A percentile compares a stretch with the other conserved stretches of the same genome.
Conservation (phyloP, 441 rosid species). For the Erodium trifolium region DNA sequence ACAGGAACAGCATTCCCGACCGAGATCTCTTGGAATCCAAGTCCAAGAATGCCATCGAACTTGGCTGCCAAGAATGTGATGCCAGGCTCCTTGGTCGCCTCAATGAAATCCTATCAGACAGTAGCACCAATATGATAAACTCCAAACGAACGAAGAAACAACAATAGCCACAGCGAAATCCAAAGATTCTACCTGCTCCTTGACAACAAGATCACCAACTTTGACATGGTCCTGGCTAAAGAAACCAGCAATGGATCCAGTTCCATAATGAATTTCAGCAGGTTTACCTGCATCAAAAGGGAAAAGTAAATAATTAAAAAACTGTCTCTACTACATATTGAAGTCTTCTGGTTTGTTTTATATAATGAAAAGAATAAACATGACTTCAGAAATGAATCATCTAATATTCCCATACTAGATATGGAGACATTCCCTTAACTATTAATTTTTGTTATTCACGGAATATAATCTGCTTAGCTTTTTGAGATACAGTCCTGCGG, state of each 20-base stretch:
- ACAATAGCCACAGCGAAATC: background rate
- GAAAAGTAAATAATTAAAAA: background rate
- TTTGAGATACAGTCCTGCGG: too few relatives aligned
- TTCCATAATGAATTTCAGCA: slow-evolving; percentile 54
- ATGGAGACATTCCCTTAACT: too few relatives aligned
- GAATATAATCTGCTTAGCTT: too few relatives aligned
- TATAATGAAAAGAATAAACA: too few relatives aligned
- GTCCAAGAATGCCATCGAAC: slow-evolving; percentile 77
- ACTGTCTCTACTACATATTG: too few relatives aligned
- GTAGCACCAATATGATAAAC: background rate
- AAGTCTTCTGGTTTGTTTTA: too few relatives aligned
- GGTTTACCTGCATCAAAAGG: slow-evolving; percentile 34
- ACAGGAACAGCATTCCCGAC: slow-evolving; percentile 58
- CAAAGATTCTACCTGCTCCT: slow-evolving; percentile 44
- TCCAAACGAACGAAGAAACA: background rate
- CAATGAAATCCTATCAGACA: slow-evolving; percentile 47
- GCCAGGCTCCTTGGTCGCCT: slow-evolving; percentile 60
- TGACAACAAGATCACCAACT: slow-evolving; percentile 57
- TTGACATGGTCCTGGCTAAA: slow-evolving; percentile 62
- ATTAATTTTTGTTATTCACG: too few relatives aligned
- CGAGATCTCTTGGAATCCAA: slow-evolving; percentile 72
- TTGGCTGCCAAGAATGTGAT: slow-evolving; percentile 43
- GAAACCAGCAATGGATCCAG: slow-evolving; percentile 69
- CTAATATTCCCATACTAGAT: too few relatives aligned
- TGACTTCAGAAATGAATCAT: too few relatives aligned